Base-by-base conservation (phyloP, 192 early-diverging fungal genomes). In the Podila minutissima region DNA sequence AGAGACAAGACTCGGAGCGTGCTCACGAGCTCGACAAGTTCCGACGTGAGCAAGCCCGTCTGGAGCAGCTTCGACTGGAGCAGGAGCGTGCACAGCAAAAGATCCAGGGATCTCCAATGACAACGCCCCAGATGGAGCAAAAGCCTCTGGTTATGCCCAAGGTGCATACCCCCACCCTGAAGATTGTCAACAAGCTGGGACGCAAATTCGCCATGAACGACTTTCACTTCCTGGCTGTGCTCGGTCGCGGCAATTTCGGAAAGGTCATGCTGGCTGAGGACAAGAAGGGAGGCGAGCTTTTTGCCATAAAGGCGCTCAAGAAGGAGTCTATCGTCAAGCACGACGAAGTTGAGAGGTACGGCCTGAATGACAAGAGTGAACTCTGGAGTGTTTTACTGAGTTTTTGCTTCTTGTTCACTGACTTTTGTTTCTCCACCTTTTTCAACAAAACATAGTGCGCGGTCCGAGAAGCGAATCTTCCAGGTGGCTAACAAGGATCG, bases 191-290 rank as follows among this genome's bases (percentile, higher is more conserved):
- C 62, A 72, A 71, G 35, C 69, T 73, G 11, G 28, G 33, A n/a
- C 88, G 86, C 60, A 93, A 93, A 63, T 89, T 94, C 59, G 89
- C 92, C 1, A 75, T 97, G 37, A 93, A 95, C 64, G 97, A 99
- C 74, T 99, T 99, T 69, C 92, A 91, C 66, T 96, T 99, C 60
- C 62, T 97, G 55, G 94, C 96, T 51, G 97, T 99, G 4, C 87
- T 99, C 15, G 98, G 98, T 66, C 95, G 96, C 82, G 98, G 98
- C 58, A 98, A 98, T 87, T 99, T 98, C 90, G 98, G 98, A 75
- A 99, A 99, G 85, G 97, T 99, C 31, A 97, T 99, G 94, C 88
- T 99, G 59, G 95, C 97, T 0, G 96, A 98, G 82, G 97, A 99
- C 69, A 95, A 95, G 82, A 75, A 87, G 67, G 88, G 89, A 58